phyloP scores from a whole-genome alignment of 495 filamentous ascomycete species.

The Podospora pseudocomata region DNA sequence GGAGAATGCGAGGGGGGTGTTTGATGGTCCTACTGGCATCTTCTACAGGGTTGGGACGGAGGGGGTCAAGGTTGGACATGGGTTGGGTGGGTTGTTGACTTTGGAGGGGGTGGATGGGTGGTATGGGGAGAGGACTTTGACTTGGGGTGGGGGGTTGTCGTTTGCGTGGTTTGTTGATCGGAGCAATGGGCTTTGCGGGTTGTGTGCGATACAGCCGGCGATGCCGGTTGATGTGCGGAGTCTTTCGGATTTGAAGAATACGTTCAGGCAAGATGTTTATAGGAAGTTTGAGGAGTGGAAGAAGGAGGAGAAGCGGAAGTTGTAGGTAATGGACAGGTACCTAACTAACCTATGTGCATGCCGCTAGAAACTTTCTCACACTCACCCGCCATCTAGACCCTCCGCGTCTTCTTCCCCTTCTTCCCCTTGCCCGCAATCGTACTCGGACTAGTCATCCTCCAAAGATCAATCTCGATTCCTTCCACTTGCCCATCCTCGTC shows the following conservation, averaged over 20 bases:
- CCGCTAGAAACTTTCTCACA: no score
- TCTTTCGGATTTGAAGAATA: background rate
- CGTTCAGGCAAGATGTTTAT: background rate
- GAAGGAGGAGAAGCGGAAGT: background rate
- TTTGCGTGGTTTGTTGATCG: slow-evolving; percentile 45
- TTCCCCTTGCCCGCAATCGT: no score
- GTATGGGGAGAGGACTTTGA: slow-evolving; percentile 25
- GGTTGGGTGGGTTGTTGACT: background rate
- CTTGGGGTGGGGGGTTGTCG: slow-evolving; percentile 29
- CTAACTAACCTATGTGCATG: no score
- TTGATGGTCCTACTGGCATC: background rate
- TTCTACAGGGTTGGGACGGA: background rate
- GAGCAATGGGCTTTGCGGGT: slow-evolving; percentile 40
- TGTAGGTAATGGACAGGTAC: background rate
- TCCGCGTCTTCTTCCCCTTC: background rate
- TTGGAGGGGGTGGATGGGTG: slow-evolving; percentile 24
- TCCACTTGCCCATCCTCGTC: background rate
- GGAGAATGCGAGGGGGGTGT: background rate
- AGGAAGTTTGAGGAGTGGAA: background rate
- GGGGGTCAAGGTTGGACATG: background rate
- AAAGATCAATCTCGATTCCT: background rate
- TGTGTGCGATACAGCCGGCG: background rate
- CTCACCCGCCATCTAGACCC: no score
- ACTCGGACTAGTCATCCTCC: background rate
- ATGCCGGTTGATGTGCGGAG: background rate